These are phyloP conservation scores for Penicillium sp. DNA, from an alignment of 2,329 filamentous ascomycete genomes.

Conservation along the genomic window DNA sequence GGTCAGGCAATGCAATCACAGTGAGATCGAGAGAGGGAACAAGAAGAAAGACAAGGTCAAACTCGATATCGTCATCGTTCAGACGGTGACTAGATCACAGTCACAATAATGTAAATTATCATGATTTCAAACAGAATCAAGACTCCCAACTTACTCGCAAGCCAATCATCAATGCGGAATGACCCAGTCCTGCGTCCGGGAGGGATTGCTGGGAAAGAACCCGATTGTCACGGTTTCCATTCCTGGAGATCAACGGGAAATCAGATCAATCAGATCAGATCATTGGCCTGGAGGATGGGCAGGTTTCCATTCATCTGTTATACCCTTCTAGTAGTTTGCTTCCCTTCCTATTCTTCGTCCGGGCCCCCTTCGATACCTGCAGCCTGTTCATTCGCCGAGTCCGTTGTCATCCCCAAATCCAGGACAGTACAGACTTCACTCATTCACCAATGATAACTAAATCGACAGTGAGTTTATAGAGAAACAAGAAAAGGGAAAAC, in stretches of 20 bases:
- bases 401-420: conserved; percentile 20
- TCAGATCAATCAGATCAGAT: conserved; percentile 18
- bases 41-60: conserved; percentile 1
- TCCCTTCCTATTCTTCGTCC: background rate
- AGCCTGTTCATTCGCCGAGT: conserved; percentile 22
- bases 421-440: background rate
- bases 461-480: background rate
- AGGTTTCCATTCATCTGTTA: conserved; percentile 5
- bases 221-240: conserved; percentile 17
- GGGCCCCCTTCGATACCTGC: background rate
- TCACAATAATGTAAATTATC: background rate
- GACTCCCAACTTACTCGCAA: background rate
- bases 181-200: conserved; percentile 8
- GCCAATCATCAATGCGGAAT: conserved; percentile 17
- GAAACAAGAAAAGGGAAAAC: background rate
- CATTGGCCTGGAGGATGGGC: background rate
- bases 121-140: background rate
- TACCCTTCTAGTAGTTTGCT: background rate
- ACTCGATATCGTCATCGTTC: background rate
- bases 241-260: conserved; percentile 7
- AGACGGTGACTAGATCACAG: background rate
- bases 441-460: background rate
- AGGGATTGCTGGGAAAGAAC: conserved; percentile 16
- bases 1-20: conserved; percentile 2
- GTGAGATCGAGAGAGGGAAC: background rate